Conservation (phyloP, 352 stramenopile species). For the Globisporangium megalacanthum region DNA sequence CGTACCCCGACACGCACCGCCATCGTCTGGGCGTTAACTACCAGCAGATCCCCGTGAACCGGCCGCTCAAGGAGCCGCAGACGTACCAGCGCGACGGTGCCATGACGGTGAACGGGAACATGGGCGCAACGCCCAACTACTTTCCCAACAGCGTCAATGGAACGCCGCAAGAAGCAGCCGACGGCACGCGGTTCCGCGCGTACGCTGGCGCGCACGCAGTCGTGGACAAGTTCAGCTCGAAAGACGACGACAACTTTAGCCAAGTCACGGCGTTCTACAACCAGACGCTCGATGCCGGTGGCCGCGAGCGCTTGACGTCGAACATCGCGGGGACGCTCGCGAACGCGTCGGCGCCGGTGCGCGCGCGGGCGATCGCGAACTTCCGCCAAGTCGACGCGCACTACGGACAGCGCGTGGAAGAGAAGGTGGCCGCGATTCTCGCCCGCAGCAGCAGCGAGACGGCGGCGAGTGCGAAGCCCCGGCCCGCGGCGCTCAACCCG, state of each 20-base stretch:
- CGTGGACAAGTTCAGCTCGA: conserved; percentile 66
- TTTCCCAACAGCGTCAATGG: conserved; percentile 85
- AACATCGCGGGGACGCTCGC: conserved; percentile 86
- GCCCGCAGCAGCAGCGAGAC: conserved; percentile 15
- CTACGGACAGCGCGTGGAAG: conserved; percentile 75
- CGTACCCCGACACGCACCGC: conserved; percentile 85
- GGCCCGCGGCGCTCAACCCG: conserved; percentile 48
- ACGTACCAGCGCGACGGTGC: conserved; percentile 84
- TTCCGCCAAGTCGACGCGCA: conserved; percentile 82
- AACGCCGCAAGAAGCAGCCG: conserved; percentile 24
- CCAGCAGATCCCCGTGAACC: conserved; percentile 87
- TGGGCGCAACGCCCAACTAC: conserved; percentile 69
- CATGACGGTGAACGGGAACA: conserved; percentile 80
- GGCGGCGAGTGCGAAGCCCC: conserved; percentile 2
- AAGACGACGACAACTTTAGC: conserved; percentile 88
- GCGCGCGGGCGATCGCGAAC: conserved; percentile 81
- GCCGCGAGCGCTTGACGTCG: conserved; percentile 67
- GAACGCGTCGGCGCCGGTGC: conserved; percentile 77
- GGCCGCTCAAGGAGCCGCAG: conserved; percentile 52
- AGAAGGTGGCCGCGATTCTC: conserved; percentile 56
- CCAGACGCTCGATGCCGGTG: conserved; percentile 63
- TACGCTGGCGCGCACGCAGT: conserved; percentile 30
- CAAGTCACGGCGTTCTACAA: conserved; percentile 84
- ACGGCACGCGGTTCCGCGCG: conserved; percentile 17
- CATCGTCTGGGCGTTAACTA: conserved; percentile 89